phyloP scores from a whole-genome alignment of 148 eudicot species.

The Arctostaphylos glauca region DNA sequence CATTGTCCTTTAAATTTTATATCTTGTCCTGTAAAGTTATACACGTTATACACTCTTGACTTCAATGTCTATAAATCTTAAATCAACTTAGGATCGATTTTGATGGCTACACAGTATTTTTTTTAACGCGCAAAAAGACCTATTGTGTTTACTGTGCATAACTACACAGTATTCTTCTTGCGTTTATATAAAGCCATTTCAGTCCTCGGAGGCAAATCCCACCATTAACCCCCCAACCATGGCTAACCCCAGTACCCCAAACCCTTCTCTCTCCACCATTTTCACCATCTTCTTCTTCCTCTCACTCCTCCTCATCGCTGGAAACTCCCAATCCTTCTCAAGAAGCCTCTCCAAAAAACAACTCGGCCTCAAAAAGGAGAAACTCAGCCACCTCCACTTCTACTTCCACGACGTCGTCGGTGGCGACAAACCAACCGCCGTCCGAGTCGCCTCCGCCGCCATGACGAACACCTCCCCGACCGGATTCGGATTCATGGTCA shows the following conservation, averaged over 20 bases:
- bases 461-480: constrained; percentile 13
- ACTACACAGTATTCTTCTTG: too few relatives aligned
- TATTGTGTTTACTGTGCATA: too few relatives aligned
- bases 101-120: too few relatives aligned
- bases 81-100: too few relatives aligned
- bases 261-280: neutral
- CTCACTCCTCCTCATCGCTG: neutral
- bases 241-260: constrained; percentile 13
- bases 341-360: constrained; percentile 23
- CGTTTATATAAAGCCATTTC: neutral
- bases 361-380: constrained; percentile 28
- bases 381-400: constrained; percentile 45
- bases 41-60: too few relatives aligned
- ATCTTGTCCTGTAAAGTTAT: too few relatives aligned
- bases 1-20: too few relatives aligned
- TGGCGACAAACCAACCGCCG: constrained; percentile 32
- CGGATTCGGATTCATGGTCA: constrained; percentile 14
- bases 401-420: constrained; percentile 46
- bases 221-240: neutral
- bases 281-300: constrained; percentile 17
- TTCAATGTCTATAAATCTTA: too few relatives aligned
- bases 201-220: neutral
- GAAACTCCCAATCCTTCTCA: constrained; percentile 24
- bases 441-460: constrained; percentile 23
- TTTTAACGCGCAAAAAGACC: too few relatives aligned